Conservation (phyloP, 805 yeast species). For the Candida wancherniae region DNA sequence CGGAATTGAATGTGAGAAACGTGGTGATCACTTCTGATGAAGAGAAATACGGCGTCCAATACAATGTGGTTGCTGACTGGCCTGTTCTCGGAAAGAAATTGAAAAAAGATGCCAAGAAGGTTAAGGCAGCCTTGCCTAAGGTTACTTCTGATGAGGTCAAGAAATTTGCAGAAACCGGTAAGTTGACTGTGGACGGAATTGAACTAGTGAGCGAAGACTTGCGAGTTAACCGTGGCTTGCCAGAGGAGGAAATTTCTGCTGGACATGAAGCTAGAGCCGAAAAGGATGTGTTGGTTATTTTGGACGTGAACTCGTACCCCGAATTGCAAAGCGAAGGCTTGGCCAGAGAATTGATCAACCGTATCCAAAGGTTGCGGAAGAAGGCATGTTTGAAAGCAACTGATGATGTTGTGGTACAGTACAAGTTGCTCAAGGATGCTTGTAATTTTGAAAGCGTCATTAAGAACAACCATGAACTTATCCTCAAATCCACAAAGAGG, state of each 20-base stretch:
- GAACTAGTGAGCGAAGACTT: slow-evolving; percentile 82
- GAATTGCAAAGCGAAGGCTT: slow-evolving; percentile 90
- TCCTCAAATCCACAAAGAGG: slow-evolving; percentile 72
- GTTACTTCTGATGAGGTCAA: slow-evolving; percentile 82
- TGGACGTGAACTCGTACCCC: slow-evolving; percentile 83
- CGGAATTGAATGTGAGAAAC: slow-evolving; percentile 90
- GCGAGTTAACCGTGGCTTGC: slow-evolving; percentile 84
- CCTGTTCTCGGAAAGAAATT: slow-evolving; percentile 96
- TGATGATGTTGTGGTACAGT: slow-evolving; percentile 89
- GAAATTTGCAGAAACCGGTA: slow-evolving; percentile 64
- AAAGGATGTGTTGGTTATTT: slow-evolving; percentile 80
- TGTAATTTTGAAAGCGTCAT: slow-evolving; percentile 61
- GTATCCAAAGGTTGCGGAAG: slow-evolving; percentile 96
- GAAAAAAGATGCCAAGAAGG: slow-evolving; percentile 89
- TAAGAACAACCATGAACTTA: slow-evolving; percentile 57
- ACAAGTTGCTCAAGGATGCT: slow-evolving; percentile 61
- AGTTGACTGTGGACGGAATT: slow-evolving; percentile 83
- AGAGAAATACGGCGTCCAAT: slow-evolving; percentile 84
- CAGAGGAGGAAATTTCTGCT: slow-evolving; percentile 53
- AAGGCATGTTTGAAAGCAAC: slow-evolving; percentile 92
- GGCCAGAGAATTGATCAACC: slow-evolving; percentile 93
- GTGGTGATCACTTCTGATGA: slow-evolving; percentile 86
- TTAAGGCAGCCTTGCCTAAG: slow-evolving; percentile 85
- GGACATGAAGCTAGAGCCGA: slow-evolving; percentile 89
- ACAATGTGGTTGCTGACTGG: slow-evolving; percentile 97